Conservation (phyloP, 2,329 filamentous ascomycete genomes). For the Ophiostoma ulmi region DNA sequence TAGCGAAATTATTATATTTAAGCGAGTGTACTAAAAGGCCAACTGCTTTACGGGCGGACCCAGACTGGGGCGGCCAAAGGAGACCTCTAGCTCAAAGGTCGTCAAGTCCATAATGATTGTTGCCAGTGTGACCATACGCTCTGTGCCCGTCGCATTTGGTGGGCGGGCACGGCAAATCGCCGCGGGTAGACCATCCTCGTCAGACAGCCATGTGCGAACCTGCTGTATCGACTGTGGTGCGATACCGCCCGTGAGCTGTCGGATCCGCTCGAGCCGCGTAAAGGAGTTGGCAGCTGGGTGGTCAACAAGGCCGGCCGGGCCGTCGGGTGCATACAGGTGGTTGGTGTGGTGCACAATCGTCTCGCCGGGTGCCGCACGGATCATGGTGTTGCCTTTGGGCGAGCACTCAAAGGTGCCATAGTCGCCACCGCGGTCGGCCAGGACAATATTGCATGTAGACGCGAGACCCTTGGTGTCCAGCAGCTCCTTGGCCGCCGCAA, state of each 20-base stretch:
- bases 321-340: slow-evolving; percentile 15
- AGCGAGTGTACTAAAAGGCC: neutral
- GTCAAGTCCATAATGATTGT: slow-evolving; percentile 23
- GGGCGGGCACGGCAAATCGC: slow-evolving; percentile 17
- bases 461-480: slow-evolving; percentile 4
- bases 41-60: slow-evolving; percentile 11
- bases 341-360: slow-evolving; percentile 18
- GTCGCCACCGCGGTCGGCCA: slow-evolving; percentile 14
- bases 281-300: slow-evolving; percentile 19
- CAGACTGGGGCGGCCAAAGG: slow-evolving; percentile 16
- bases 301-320: slow-evolving; percentile 11
- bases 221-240: neutral
- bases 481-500: neutral
- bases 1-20: neutral
- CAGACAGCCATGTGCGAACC: slow-evolving; percentile 12
- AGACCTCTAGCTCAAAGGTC: slow-evolving; percentile 14
- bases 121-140: slow-evolving; percentile 21
- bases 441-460: slow-evolving; percentile 16
- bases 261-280: slow-evolving; percentile 18
- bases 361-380: neutral
- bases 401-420: slow-evolving; percentile 19
- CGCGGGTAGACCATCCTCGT: slow-evolving; percentile 17
- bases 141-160: slow-evolving; percentile 11
- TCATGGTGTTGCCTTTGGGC: slow-evolving; percentile 14
- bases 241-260: neutral